A percentile compares a stretch with the other conserved stretches of the same genome.
These are phyloP conservation scores for Panus rudis DNA, from an alignment of 768 basidiomycete species.

Conservation along the genomic window DNA sequence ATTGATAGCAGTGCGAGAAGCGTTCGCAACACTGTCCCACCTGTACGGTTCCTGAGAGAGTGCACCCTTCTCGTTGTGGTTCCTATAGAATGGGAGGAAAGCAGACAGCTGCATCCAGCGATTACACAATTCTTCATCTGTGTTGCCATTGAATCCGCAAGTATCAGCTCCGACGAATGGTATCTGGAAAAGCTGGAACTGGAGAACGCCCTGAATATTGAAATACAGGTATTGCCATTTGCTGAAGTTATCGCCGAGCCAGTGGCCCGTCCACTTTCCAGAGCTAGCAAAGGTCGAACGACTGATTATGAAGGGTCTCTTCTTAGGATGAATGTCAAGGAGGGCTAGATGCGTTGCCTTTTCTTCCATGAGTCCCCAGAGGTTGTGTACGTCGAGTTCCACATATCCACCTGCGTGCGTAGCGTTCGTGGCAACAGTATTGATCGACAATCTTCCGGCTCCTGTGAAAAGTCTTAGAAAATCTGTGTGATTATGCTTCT, in stretches of 20 bases:
- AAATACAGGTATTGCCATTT: constrained; percentile 67
- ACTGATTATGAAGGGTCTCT: constrained; percentile 65
- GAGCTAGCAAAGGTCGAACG: constrained; percentile 64
- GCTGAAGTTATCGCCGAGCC: constrained; percentile 76
- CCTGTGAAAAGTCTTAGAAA: constrained; percentile 27
- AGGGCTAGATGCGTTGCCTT: constrained; percentile 57
- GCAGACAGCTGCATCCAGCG: constrained; percentile 86
- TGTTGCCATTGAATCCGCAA: constrained; percentile 63
- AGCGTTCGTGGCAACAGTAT: constrained; percentile 64
- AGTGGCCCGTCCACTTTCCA: constrained; percentile 68
- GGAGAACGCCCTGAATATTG: constrained; percentile 69
- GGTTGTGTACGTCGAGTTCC: constrained; percentile 64
- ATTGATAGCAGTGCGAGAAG: constrained; percentile 64
- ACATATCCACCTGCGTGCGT: constrained; percentile 56
- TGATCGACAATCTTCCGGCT: constrained; percentile 41
- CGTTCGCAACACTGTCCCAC: constrained; percentile 75
- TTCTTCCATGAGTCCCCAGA: constrained; percentile 70
- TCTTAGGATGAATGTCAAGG: constrained; percentile 43
- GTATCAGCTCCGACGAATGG: constrained; percentile 82
- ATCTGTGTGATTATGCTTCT: not conserved
- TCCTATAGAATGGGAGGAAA: constrained; percentile 77
- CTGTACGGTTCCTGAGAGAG: constrained; percentile 74
- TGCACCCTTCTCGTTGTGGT: constrained; percentile 63
- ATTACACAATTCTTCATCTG: constrained; percentile 75
- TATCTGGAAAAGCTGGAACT: constrained; percentile 80